These are phyloP conservation scores for Paratrypanosoma confusum DNA, from an alignment of 208 protist species.

Conservation along the genomic window DNA sequence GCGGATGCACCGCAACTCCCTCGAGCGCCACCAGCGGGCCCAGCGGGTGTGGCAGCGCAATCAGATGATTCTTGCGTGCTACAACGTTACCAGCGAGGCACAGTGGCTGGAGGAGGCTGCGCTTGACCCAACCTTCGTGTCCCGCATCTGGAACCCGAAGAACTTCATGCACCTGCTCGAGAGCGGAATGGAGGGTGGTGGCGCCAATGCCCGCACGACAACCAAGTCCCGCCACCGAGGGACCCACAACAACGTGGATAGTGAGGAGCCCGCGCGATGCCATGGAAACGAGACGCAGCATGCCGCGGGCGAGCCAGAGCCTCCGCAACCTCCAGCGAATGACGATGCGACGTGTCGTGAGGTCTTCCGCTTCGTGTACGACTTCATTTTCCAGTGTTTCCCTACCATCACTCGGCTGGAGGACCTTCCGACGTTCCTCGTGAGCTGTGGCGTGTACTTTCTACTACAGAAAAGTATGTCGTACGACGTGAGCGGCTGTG, in stretches of 20 bases:
- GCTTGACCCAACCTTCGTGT: slow-evolving; percentile 70
- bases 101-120: slow-evolving; percentile 83
- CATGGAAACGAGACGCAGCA: too few species aligned
- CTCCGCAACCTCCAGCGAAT: too few species aligned
- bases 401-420: slow-evolving; percentile 48
- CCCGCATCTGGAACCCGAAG: slow-evolving; percentile 67
- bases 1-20: slow-evolving; percentile 40
- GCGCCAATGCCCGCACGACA: too few species aligned
- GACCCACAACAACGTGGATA: too few species aligned
- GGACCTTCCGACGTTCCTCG: slow-evolving; percentile 64
- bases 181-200: slow-evolving; percentile 37
- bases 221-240: too few species aligned
- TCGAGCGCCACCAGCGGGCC: slow-evolving; percentile 52
- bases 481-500: too few species aligned
- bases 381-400: slow-evolving; percentile 87
- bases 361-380: slow-evolving; percentile 81
- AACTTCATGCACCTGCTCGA: slow-evolving; percentile 60
- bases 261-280: too few species aligned
- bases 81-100: slow-evolving; percentile 56
- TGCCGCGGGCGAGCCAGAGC: too few species aligned
- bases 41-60: slow-evolving; percentile 80
- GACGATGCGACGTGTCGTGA: too few species aligned
- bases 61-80: slow-evolving; percentile 83
- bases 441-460: slow-evolving; percentile 68
- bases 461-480: slow-evolving; percentile 33